Percentiles rank a stretch among this genome's conserved stretches.
phyloP scores from a whole-genome alignment of 768 basidiomycete species.

The Tylopilus rubrobrunneus region DNA sequence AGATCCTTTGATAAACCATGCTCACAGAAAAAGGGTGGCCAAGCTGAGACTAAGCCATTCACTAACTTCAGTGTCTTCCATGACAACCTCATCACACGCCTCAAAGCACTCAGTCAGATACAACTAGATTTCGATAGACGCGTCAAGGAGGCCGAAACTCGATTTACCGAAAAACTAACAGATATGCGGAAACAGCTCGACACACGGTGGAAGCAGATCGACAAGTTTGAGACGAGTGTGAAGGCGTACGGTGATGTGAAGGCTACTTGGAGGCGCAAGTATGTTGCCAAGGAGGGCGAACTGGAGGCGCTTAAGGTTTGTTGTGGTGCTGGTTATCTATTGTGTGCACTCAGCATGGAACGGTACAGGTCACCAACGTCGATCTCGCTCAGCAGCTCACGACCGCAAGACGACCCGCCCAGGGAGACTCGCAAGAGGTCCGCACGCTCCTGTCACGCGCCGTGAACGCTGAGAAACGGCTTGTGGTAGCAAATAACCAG shows the following conservation, averaged over 20 bases:
- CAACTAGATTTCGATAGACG: constrained; percentile 85
- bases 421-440: constrained; percentile 64
- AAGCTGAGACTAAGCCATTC: constrained; percentile 86
- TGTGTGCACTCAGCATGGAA: not conserved
- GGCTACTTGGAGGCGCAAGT: constrained; percentile 77
- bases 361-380: constrained; percentile 57
- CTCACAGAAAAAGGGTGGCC: constrained; percentile 64
- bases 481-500: constrained; percentile 83
- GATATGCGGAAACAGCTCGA: constrained; percentile 88
- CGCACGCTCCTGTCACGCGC: constrained; percentile 69
- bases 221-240: constrained; percentile 85
- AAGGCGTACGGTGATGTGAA: constrained; percentile 82
- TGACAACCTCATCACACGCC: constrained; percentile 84
- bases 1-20: not conserved
- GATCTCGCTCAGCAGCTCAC: constrained; percentile 74
- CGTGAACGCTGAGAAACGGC: constrained; percentile 80
- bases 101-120: constrained; percentile 82
- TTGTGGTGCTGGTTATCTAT: not conserved
- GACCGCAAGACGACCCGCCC: constrained; percentile 53
- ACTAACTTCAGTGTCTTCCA: constrained; percentile 94
- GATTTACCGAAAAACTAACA: constrained; percentile 66
- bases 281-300: constrained; percentile 83
- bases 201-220: constrained; percentile 84
- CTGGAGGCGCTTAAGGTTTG: constrained; percentile 79
- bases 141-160: constrained; percentile 71